Base-by-base conservation (phyloP, 108 stramenopile genomes). In the Fistulifera pelliculosa region DNA sequence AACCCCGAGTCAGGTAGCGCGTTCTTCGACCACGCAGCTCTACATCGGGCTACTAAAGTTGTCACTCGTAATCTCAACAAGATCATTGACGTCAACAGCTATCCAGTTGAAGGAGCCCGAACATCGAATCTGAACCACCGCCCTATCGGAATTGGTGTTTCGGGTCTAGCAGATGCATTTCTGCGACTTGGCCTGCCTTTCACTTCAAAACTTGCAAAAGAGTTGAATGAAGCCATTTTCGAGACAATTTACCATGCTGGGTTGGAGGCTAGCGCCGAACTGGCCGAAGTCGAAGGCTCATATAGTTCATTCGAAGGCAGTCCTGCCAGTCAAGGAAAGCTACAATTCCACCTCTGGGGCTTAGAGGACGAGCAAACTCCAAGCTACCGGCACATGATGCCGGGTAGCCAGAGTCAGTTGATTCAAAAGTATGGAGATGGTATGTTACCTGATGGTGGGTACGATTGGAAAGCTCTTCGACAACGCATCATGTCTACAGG, bases 191-290 rank as follows among this genome's bases (percentile, higher is more conserved):
- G 96, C 13, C 60, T 93, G 48, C 93, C 95, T 8, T 98, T 96
- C 61, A 83, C 90, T 43, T 90, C 83, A 7, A 63, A 75, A 14
- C 72, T 77, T 43, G 98, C 96, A 1, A 79, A 74, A 54, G 60
- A 81, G 60, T 73, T 96, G 10, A 98, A 98, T 61, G 72, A 81
- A 47, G 92, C 91, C 17, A 94, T 97, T 57, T 96, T 97, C 62
- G 94, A 96, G 69, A 95, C 95, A 35, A 95, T 97, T 11, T 98
- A 96, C 62, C 90, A 94, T 76, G 94, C 88, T 2, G 81, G 95
- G 12, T 56, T 96, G 13, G 92, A 95, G 70, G 95, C 94, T 19
- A 94, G 93, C 54, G 59, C 71, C 19, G 98, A 98, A 70, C 67
- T 96, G 41, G 96, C 98, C 8, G 68, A 72, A 52, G 62, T 69